A percentile compares a stretch with the other conserved stretches of the same genome.
These are phyloP conservation scores for Cercospora canescens DNA, from an alignment of 2,329 filamentous ascomycete genomes.

Conservation along the genomic window DNA sequence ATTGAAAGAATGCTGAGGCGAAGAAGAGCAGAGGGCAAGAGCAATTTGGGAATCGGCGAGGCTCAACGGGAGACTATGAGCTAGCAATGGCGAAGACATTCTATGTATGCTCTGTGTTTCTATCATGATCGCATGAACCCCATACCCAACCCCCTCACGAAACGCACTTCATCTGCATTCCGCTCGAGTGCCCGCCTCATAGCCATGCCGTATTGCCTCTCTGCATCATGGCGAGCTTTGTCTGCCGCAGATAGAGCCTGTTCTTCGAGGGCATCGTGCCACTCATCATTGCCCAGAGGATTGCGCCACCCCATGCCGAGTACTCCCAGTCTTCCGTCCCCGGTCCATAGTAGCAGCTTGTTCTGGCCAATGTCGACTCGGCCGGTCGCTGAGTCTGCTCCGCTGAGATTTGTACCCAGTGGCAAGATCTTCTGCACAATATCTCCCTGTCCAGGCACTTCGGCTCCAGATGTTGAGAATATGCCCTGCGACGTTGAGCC, in stretches of 20 bases:
- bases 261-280: conserved; percentile 39
- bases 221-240: conserved; percentile 54
- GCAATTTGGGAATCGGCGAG: neutral
- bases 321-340: conserved; percentile 73
- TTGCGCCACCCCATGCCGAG: conserved; percentile 50
- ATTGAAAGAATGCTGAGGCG: conserved; percentile 66
- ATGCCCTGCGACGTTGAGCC: conserved; percentile 26
- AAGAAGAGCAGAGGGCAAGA: conserved; percentile 15
- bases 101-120: neutral
- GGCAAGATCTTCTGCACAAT: conserved; percentile 79
- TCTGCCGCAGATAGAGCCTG: conserved; percentile 47
- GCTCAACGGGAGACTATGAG: neutral
- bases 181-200: conserved; percentile 75
- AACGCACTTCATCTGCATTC: conserved; percentile 77
- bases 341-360: conserved; percentile 83
- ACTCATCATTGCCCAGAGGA: conserved; percentile 39
- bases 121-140: conserved; percentile 16
- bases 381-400: neutral
- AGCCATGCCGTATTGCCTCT: conserved; percentile 62
- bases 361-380: conserved; percentile 47
- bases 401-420: conserved; percentile 26
- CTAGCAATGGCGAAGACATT: neutral
- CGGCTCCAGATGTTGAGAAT: conserved; percentile 26
- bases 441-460: conserved; percentile 54
- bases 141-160: conserved; percentile 67